Evolutionary conservation across 2,329 filamentous ascomycete genomes (phyloP).

Genomic region (Cladophialophora carrionii): DNA sequence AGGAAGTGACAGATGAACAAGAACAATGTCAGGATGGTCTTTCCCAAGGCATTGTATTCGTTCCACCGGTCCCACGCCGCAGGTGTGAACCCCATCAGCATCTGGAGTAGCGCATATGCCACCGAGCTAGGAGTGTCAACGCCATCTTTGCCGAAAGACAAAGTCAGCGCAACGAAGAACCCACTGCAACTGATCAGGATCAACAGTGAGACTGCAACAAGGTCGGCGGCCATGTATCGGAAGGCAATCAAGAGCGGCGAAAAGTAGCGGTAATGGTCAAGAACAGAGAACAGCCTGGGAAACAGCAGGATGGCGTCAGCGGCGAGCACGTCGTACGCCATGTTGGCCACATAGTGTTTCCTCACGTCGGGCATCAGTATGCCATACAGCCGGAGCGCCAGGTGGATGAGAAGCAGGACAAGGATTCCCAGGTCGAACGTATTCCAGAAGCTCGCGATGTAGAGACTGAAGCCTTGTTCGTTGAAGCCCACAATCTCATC

Average conservation of each 20-base stretch:
- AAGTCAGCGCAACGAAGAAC: conserved; percentile 91
- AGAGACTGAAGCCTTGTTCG: conserved; percentile 92
- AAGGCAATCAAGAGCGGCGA: conserved; percentile 93
- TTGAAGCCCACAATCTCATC: conserved; percentile 96
- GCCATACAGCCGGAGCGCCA: conserved; percentile 84
- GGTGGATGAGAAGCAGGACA: conserved; percentile 82
- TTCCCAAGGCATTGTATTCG: conserved; percentile 77
- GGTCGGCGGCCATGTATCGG: conserved; percentile 87
- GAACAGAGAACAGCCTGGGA: conserved; percentile 85
- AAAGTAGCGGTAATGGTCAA: conserved; percentile 96
- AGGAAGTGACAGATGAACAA: conserved; percentile 95
- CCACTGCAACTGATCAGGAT: conserved; percentile 88
- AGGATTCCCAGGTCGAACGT: conserved; percentile 91
- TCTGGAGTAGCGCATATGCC: conserved; percentile 90
- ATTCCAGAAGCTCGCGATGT: conserved; percentile 98
- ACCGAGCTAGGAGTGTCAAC: conserved; percentile 70
- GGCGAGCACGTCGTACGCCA: conserved; percentile 92
- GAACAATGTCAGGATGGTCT: conserved; percentile 75
- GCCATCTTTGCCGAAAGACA: conserved; percentile 72
- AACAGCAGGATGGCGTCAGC: conserved; percentile 88
- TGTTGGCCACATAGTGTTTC: conserved; percentile 71
- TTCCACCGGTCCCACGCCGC: conserved; percentile 91
- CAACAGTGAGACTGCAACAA: conserved; percentile 80
- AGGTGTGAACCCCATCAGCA: conserved; percentile 93
- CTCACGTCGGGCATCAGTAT: conserved; percentile 76